phyloP scores from a whole-genome alignment of 192 early-diverging fungal genomes.

The Backusella sp. region DNA sequence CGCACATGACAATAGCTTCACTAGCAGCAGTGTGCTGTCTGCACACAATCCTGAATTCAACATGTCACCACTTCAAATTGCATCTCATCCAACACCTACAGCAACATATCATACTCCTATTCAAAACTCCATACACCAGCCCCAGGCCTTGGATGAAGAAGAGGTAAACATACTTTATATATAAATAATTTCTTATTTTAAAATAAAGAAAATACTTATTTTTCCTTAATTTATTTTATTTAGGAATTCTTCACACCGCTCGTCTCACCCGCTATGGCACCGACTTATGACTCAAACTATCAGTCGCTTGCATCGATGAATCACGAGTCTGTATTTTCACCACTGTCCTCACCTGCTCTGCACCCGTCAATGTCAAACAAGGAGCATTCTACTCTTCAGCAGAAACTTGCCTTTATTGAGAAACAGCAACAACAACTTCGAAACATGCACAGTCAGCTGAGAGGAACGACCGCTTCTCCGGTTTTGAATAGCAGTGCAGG shows the following conservation, averaged over 20 bases:
- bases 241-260: constrained; percentile 59
- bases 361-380: constrained; percentile 31
- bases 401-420: constrained; percentile 35
- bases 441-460: constrained; percentile 1
- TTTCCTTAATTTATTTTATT: background rate
- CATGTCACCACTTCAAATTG: constrained; percentile 39
- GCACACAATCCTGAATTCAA: constrained; percentile 31
- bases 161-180: constrained; percentile 1
- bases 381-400: constrained; percentile 19
- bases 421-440: constrained; percentile 37
- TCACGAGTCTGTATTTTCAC: constrained; percentile 49
- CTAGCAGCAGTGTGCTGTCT: constrained; percentile 19
- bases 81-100: constrained; percentile 11
- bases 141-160: constrained; percentile 13
- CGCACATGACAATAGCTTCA: constrained; percentile 18
- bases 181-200: too few species aligned
- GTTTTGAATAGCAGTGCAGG: background rate
- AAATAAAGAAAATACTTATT: too few species aligned
- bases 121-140: background rate
- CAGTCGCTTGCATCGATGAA: constrained; percentile 14
- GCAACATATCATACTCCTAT: constrained; percentile 21
- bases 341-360: constrained; percentile 66
- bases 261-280: constrained; percentile 71
- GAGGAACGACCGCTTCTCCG: background rate
- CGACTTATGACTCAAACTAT: constrained; percentile 39